Base-by-base conservation (phyloP, 208 protist genomes). In the Crithidia expoeki region DNA sequence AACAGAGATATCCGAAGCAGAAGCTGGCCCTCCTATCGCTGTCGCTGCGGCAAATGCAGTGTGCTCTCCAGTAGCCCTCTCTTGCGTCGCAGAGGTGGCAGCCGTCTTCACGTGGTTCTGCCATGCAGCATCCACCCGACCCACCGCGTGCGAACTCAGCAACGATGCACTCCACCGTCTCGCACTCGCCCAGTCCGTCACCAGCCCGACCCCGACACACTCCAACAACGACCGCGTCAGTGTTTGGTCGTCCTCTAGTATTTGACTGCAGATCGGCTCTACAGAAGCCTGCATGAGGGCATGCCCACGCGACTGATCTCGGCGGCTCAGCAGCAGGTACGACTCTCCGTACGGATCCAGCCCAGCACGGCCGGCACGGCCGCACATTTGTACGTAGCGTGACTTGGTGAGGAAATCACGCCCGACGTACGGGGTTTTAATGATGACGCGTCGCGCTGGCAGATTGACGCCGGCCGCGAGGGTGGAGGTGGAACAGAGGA, bases 401-500 rank as follows among this genome's bases (percentile, higher is more conserved):
- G 80, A 73, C 74, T 85, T 89, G 21, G 81, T 91, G 47, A 90
- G 81, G 63, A 90, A 88, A 12, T 86, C 81, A 6, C 74, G 67
- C 17, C 82, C 93, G 4, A 96, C 83, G 65, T 86, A 91, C 19
- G 90, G 84, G 2, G 83, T 87, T 53, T 85, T 83, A 72, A 97
- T 94, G 25, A 97, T 85, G 36, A 97, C 93, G 30, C 93, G 90
- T 38, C 88, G 79, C 28, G 95, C 94, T 1, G 96, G 95, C 28
- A 98, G 76, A 64, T 98, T 98, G 11, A 98, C 94, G 14, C 96
- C 96, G 11, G 96, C 94, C 12, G 95, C 93, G 21, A 98, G 77
- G 7, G 95, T 98, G 28, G 93, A 96, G 51, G 94, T 98, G 73
- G 90, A 98, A 74, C 90, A 96, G 9, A 97, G 71, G 34, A 97